Base-by-base conservation (phyloP, 1,139 yeast species). In the Neolecta irregularis region DNA sequence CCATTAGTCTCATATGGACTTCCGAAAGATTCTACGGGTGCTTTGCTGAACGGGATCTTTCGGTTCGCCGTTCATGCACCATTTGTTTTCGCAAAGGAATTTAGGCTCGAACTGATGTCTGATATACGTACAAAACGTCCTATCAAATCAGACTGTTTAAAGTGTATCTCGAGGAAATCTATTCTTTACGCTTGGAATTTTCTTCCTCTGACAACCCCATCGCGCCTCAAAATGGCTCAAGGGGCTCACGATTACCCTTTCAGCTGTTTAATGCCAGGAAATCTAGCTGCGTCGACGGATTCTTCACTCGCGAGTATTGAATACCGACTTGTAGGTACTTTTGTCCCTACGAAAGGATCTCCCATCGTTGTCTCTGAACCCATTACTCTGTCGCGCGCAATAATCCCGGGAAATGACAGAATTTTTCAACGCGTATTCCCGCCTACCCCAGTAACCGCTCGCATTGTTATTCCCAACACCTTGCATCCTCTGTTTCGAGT, bases 351-450 rank as follows among this genome's bases (percentile, higher is more conserved):
- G 23, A 40, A 40, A 22, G 25, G 35, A 24, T 24, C 42, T 8
- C 47, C 62, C n/a, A 56, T 67, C 6, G 60, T 56, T 24, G 57
- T 74, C 26, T 56, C 61, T n/a, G 57, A 78, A 41, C 92, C 94
- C 0, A 55, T 88, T n/a, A 67, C 73, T 45, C 64, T 88, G 3
- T 65, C 78, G 28, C 64, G 98, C 43, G 78, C 92, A 45, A 69
- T 85, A 20, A 55, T 80, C 29, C 64, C 83, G 28, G 91, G 91
- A 6, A 79, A 81, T 2, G 95, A 85, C 52, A 66, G 83, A 45
- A 81, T 79, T 51, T 80, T 93, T 1, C 59, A 81, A 28, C 65
- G 99, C 41, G 81, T 91, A 1, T 88, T 88, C 54, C 98, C 98
- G 1, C 96, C 99, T 3, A 88, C 96, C 0, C 80, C 77, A 34